Evolutionary conservation across 352 stramenopile genomes (phyloP), one percentile per base, ranked within the genome.

Genomic region (Elongisporangium senticosum): DNA sequence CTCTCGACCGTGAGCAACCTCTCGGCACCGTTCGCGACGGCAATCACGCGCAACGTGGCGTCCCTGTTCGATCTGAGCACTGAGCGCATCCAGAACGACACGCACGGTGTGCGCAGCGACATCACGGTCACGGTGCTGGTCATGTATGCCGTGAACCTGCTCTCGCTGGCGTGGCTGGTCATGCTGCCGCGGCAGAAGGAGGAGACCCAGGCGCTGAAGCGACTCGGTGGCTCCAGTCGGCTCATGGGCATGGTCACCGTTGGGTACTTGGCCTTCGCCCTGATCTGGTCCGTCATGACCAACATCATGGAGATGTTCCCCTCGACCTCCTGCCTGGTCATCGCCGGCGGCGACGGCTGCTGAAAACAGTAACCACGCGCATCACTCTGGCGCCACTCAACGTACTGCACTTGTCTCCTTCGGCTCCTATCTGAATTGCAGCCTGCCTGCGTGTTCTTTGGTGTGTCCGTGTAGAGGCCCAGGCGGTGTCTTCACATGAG

Each of bases 161-260:
- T 79, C 33, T 83, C 76, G 49, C 63, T 88, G 8, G 51, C 51
- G 20, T 85, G 77, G 51, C 63, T 90, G 37, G 23, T 75, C 2
- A 67, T 86, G 57, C 71, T 90, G 47, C 80, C 80, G 23, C 74
- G 74, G 2, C 80, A 90, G 65, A 90, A 90, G 62, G 67, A 77
- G 53, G 64, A 87, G 59, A 78, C 77, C 1, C 80, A 86, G 61
- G 59, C 73, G 47, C 77, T 90, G 64, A 89, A 89, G 72, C 69
- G 69, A 43, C 63, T 77, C 33, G 79, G 77, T 14, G 75, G 75
- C 50, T 86, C 69, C 17, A 79, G 68, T 51, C 68, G 68, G 51
- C 60, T 80, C n/a, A 78, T 87, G 68, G 75, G 71, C 17, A 49
- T 66, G 20, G 43, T 80, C 56, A 83, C 75, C 7, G 56, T 79